Conservation (phyloP, 2,329 filamentous ascomycete genomes). For the Neoascochyta sp. region DNA sequence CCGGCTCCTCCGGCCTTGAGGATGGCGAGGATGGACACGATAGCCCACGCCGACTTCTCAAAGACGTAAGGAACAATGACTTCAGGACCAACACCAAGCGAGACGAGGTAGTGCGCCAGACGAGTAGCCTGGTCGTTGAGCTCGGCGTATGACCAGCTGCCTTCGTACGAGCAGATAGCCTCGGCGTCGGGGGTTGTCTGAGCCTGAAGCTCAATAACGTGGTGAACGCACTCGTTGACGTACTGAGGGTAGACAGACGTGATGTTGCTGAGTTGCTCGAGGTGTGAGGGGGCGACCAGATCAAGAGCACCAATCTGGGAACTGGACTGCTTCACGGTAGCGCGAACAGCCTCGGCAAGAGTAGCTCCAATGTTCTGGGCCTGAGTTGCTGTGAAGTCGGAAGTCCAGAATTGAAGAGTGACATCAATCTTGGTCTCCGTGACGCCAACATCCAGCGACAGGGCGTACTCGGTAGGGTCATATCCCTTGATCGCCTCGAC, state of each 20-base stretch:
- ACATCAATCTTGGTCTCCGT: constrained; percentile 25
- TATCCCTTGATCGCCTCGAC: constrained; percentile 9
- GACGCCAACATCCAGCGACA: constrained; percentile 45
- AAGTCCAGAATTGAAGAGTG: constrained; percentile 13
- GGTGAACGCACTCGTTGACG: constrained; percentile 6
- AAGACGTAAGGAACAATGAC: constrained; percentile 12
- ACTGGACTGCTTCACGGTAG: constrained; percentile 29
- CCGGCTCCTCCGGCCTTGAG: constrained; percentile 44
- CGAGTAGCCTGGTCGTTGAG: constrained; percentile 5
- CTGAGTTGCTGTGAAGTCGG: constrained; percentile 9
- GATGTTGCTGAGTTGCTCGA: constrained; percentile 9
- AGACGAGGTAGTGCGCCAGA: constrained; percentile 9
- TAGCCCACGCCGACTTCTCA: constrained; percentile 16
- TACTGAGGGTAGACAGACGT: constrained; percentile 12
- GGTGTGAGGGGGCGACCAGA: too few species aligned
- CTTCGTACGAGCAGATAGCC: constrained; percentile 14
- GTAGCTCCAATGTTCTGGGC: constrained; percentile 14
- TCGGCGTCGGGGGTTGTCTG: constrained; percentile 4
- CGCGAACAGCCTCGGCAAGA: constrained; percentile 10
- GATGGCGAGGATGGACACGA: constrained; percentile 40
- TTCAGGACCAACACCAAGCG: neutral
- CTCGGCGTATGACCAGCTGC: constrained; percentile 12
- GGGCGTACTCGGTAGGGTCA: constrained; percentile 22
- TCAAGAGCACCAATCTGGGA: constrained; percentile 29
- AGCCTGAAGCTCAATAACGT: constrained; percentile 4